These are phyloP conservation scores for Phytophthora pseudosyringae DNA, from an alignment of 352 stramenopile genomes.

Conservation along the genomic window DNA sequence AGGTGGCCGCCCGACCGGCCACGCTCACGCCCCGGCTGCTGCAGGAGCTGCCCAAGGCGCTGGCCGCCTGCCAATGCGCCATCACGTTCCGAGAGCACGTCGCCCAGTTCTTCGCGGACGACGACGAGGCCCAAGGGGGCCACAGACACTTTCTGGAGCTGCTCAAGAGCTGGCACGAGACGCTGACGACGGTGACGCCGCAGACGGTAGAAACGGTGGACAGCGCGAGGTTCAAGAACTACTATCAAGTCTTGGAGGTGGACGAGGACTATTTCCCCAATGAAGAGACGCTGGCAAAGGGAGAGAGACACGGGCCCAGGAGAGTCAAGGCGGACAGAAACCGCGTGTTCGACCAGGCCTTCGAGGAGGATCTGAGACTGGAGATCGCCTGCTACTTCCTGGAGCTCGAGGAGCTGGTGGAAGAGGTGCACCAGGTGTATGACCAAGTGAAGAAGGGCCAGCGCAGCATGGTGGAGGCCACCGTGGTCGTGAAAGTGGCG, in stretches of 20 bases:
- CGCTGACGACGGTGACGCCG: constrained; percentile 6
- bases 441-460: constrained; percentile 40
- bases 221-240: constrained; percentile 27
- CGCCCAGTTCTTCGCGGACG: constrained; percentile 20
- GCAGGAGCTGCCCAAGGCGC: constrained; percentile 24
- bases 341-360: constrained; percentile 14
- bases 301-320: not conserved
- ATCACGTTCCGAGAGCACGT: constrained; percentile 32
- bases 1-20: constrained; percentile 11
- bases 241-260: constrained; percentile 35
- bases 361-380: constrained; percentile 21
- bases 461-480: constrained; percentile 48
- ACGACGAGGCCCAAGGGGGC: constrained; percentile 3
- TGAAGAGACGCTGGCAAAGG: not conserved
- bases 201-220: not conserved
- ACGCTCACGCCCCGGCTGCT: constrained; percentile 27
- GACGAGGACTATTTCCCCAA: constrained; percentile 33
- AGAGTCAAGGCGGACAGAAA: constrained; percentile 8
- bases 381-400: constrained; percentile 34
- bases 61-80: constrained; percentile 24
- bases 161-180: constrained; percentile 16
- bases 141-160: constrained; percentile 24
- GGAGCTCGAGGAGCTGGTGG: constrained; percentile 35
- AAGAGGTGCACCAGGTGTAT: constrained; percentile 34
- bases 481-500: constrained; percentile 38